Evolutionary conservation across 768 basidiomycete species (phyloP).

Genomic region (Pisolithus microcarpus): DNA sequence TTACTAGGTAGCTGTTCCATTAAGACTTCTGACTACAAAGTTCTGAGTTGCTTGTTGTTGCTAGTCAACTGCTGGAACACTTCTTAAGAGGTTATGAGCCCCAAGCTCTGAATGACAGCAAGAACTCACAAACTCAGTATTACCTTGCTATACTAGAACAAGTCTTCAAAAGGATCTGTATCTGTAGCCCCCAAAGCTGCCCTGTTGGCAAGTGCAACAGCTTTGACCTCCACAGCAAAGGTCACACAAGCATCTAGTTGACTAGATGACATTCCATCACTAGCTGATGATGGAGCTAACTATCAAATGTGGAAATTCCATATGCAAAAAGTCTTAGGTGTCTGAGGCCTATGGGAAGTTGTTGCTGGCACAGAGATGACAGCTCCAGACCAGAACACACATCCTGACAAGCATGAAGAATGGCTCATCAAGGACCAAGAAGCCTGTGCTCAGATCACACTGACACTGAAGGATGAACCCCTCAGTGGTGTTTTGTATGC

Average conservation of each 20-base stretch:
- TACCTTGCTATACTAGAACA: no score
- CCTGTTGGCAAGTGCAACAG: no score
- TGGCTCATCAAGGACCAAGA: slow-evolving; percentile 8
- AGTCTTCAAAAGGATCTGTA: no score
- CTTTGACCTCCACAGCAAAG: no score
- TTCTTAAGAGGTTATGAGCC: no score
- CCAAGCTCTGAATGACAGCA: no score
- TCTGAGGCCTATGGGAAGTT: slow-evolving; percentile 6
- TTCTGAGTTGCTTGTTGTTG: no score
- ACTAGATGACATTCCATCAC: slow-evolving; percentile 6
- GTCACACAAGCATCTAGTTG: neutral
- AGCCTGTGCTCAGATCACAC: slow-evolving; percentile 16
- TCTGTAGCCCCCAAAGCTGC: no score
- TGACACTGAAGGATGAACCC: slow-evolving; percentile 19
- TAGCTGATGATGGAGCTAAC: slow-evolving; percentile 6
- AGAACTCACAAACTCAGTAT: no score
- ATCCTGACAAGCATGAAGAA: neutral
- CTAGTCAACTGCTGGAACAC: no score
- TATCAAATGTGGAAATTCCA: slow-evolving; percentile 10
- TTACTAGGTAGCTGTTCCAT: no score
- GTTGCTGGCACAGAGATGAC: neutral
- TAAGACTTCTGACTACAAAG: no score
- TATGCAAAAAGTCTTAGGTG: slow-evolving; percentile 14
- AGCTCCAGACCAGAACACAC: neutral
- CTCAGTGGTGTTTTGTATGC: slow-evolving; percentile 14